Evolutionary conservation across 768 basidiomycete species (phyloP).

Genomic region (Lactarius hengduanensis): DNA sequence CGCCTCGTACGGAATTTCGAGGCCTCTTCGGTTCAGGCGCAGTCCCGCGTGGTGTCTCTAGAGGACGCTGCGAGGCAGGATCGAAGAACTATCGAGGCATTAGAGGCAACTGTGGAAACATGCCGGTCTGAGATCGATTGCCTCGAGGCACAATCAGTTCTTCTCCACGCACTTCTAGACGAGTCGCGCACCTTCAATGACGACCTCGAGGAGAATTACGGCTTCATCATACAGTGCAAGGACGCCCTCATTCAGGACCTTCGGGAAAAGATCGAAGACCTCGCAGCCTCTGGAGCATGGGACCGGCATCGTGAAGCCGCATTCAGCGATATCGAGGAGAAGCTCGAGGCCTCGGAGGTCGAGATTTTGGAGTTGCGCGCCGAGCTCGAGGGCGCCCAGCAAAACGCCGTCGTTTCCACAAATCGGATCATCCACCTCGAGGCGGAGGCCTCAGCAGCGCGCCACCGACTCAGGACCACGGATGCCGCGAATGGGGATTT

Average conservation of each 20-base stretch:
- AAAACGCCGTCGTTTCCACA: constrained; percentile 26
- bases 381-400: constrained; percentile 27
- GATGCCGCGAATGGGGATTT: constrained; percentile 23
- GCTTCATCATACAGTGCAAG: constrained; percentile 23
- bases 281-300: constrained; percentile 8
- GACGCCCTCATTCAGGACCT: constrained; percentile 29
- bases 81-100: constrained; percentile 8
- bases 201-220: constrained; percentile 25
- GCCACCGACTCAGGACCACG: constrained; percentile 13
- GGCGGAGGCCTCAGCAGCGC: constrained; percentile 16
- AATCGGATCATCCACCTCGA: constrained; percentile 30
- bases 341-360: constrained; percentile 23
- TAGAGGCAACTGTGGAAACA: constrained; percentile 14
- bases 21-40: constrained; percentile 9
- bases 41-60: constrained; percentile 13
- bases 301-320: constrained; percentile 15
- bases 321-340: constrained; percentile 23
- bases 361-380: constrained; percentile 27
- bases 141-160: constrained; percentile 19
- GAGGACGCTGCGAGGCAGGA: constrained; percentile 17
- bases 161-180: constrained; percentile 22
- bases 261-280: constrained; percentile 18
- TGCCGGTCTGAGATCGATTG: constrained; percentile 13
- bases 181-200: constrained; percentile 24
- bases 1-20: constrained; percentile 10